Conservation (phyloP, 2,329 filamentous ascomycete genomes). For the Aureobasidium sp. region DNA sequence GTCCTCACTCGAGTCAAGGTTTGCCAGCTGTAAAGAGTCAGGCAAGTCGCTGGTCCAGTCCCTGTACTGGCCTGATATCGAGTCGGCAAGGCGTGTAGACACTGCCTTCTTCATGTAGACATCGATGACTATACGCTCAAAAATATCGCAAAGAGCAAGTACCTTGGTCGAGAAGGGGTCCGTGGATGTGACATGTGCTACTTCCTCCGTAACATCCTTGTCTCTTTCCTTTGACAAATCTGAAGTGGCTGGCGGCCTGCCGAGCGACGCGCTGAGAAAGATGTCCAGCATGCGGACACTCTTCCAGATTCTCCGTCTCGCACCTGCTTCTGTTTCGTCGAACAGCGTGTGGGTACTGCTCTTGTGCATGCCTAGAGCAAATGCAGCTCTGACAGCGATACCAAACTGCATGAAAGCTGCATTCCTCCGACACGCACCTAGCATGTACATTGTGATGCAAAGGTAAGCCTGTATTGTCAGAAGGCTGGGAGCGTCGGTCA, state of each 20-base stretch:
- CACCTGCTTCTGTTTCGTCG: conserved; percentile 2
- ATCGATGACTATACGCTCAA: conserved; percentile 41
- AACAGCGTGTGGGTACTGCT: conserved; percentile 12
- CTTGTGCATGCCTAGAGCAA: conserved; percentile 45
- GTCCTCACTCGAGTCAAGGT: background rate
- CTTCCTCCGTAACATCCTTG: conserved; percentile 12
- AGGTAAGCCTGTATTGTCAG: conserved; percentile 46
- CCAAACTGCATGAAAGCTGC: conserved; percentile 47
- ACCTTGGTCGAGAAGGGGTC: conserved; percentile 26
- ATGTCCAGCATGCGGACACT: conserved; percentile 46
- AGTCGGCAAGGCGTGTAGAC: conserved; percentile 34
- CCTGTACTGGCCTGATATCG: conserved; percentile 36
- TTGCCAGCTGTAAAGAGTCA: conserved; percentile 20
- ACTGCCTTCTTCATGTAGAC: conserved; percentile 38
- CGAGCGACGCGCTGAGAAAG: conserved; percentile 45
- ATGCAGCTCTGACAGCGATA: conserved; percentile 45
- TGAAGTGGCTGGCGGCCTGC: conserved; percentile 47
- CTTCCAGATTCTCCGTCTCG: conserved; percentile 43
- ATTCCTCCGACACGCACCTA: conserved; percentile 45
- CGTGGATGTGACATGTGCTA: conserved; percentile 1
- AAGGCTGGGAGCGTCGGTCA: conserved; percentile 44
- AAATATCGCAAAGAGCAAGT: conserved; percentile 40
- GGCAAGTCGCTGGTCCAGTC: conserved; percentile 35
- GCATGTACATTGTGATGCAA: conserved; percentile 46
- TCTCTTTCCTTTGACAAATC: conserved; percentile 41